Percentiles rank a stretch among this genome's conserved stretches.
These are phyloP conservation scores for Fusarium paranaense DNA, from an alignment of 2,329 filamentous ascomycete genomes.

Conservation along the genomic window DNA sequence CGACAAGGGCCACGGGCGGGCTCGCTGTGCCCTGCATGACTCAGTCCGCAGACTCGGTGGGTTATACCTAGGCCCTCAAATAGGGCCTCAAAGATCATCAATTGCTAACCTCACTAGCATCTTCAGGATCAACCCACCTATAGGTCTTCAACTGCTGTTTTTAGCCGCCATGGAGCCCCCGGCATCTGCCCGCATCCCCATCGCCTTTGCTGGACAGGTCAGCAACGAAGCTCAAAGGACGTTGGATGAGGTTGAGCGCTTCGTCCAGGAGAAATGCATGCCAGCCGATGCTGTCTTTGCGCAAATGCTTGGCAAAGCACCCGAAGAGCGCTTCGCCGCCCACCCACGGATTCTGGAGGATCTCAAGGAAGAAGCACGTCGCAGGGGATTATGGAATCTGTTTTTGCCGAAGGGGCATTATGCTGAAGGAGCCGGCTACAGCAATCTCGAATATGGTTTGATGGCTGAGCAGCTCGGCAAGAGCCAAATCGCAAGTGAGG, in stretches of 20 bases:
- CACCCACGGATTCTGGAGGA: not conserved
- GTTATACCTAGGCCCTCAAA: not conserved
- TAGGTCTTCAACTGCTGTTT: no score
- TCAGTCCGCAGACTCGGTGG: not conserved
- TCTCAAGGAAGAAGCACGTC: not conserved
- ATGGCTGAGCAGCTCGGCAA: constrained; percentile 4
- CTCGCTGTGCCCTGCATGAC: not conserved
- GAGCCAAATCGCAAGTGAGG: not conserved
- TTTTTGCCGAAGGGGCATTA: not conserved
- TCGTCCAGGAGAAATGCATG: constrained; percentile 1
- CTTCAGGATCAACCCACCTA: no score
- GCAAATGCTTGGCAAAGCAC: not conserved
- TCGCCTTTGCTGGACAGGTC: not conserved
- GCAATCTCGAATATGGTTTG: constrained; percentile 2
- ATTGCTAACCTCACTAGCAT: no score
- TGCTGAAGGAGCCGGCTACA: not conserved
- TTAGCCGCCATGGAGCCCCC: not conserved
- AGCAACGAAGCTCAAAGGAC: not conserved
- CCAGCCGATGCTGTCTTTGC: constrained; percentile 1
- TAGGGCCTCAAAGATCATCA: no score
- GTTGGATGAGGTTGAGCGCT: not conserved
- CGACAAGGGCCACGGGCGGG: no score
- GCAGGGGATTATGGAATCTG: not conserved
- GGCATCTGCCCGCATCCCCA: not conserved
- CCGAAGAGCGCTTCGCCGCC: not conserved